phyloP scores from a whole-genome alignment of 176 grass and related monocot genomes.

The Oropetium thomaeum region DNA sequence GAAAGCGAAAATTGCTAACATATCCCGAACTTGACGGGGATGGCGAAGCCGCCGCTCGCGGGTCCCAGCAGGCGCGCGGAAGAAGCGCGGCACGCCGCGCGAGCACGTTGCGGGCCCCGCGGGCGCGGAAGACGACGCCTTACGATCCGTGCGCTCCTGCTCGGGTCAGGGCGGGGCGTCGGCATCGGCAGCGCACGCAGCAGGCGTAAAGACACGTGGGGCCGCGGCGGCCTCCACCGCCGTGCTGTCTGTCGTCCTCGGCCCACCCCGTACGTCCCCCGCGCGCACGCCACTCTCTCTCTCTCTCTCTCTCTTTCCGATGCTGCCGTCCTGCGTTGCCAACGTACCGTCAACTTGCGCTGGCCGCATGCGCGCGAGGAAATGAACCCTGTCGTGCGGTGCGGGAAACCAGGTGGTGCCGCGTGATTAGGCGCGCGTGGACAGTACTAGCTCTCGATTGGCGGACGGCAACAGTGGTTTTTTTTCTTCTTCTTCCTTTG shows the following conservation, averaged over 20 bases:
- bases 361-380: neutral
- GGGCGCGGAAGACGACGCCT: constrained; percentile 43
- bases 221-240: constrained; percentile 39
- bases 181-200: constrained; percentile 38
- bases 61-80: neutral
- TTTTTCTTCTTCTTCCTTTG: neutral
- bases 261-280: neutral
- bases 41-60: constrained; percentile 32
- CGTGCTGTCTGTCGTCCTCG: constrained; percentile 16
- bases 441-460: neutral
- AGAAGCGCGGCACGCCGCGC: constrained; percentile 23
- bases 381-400: constrained; percentile 26
- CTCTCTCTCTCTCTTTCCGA: neutral
- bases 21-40: neutral
- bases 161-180: constrained; percentile 36
- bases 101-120: constrained; percentile 32
- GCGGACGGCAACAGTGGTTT: neutral
- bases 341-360: constrained; percentile 35
- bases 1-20: neutral
- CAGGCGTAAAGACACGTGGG: constrained; percentile 49
- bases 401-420: constrained; percentile 25
- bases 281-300: constrained; percentile 8
- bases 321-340: neutral
- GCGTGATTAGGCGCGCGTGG: constrained; percentile 32
- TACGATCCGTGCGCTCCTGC: constrained; percentile 48